A percentile compares a stretch with the other conserved stretches of the same genome.
Conservation (phyloP, 2,329 filamentous ascomycete genomes). For the Aspergillus chevalieri region DNA sequence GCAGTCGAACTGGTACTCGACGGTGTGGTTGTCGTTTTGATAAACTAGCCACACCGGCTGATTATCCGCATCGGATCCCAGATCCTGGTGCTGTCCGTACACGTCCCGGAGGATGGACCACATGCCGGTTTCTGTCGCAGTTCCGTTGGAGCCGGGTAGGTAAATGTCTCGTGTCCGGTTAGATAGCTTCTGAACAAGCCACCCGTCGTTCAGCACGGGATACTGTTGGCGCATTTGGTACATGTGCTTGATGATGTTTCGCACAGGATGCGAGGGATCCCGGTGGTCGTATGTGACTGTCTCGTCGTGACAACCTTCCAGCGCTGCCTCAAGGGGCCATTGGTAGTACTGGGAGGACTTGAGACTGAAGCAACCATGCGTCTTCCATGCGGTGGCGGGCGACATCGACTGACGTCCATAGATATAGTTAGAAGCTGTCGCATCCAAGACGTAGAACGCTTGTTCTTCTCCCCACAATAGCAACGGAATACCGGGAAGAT, state of each 20-base stretch:
- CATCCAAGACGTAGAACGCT: conserved; percentile 58
- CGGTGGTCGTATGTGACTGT: conserved; percentile 55
- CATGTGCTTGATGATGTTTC: conserved; percentile 57
- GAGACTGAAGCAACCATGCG: conserved; percentile 58
- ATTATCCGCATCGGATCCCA: conserved; percentile 39
- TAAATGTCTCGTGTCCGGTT: conserved; percentile 49
- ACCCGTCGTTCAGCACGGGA: conserved; percentile 56
- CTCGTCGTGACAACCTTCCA: conserved; percentile 53
- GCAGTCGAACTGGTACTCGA: conserved; percentile 55
- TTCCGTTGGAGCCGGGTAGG: conserved; percentile 48
- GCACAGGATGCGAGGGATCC: conserved; percentile 56
- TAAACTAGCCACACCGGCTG: conserved; percentile 43
- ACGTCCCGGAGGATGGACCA: conserved; percentile 54
- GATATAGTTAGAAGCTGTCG: conserved; percentile 59
- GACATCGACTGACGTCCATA: conserved; percentile 61
- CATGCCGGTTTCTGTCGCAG: conserved; percentile 52
- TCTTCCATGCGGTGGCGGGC: conserved; percentile 56
- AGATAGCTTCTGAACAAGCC: conserved; percentile 49
- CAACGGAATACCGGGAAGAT: conserved; percentile 56
- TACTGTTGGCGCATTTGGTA: conserved; percentile 54
- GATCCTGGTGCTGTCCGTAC: conserved; percentile 48
- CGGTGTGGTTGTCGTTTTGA: conserved; percentile 43
- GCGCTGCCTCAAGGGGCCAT: conserved; percentile 51
- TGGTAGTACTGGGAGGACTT: conserved; percentile 52
- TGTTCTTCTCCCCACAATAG: conserved; percentile 62